phyloP scores from a whole-genome alignment of 208 protist species.

The Lotmaria passim region DNA sequence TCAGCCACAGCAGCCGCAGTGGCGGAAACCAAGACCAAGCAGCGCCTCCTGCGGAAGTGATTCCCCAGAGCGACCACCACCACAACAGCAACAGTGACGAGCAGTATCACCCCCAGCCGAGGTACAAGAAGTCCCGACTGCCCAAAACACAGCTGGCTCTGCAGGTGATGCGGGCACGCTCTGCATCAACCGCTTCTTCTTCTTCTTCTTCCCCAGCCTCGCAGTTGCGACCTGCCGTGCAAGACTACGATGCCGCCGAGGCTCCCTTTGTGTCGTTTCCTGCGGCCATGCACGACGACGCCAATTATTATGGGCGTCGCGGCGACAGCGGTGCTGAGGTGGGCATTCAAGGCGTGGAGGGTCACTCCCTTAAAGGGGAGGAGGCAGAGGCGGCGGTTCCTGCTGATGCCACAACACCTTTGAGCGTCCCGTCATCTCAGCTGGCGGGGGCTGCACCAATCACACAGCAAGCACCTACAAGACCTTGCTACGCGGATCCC shows the following conservation, averaged over 20 bases:
- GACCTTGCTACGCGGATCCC: no score
- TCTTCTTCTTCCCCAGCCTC: no score
- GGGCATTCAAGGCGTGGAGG: not conserved
- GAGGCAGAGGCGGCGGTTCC: no score
- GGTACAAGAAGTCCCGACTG: conserved; percentile 1
- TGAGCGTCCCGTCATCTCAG: no score
- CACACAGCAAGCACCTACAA: no score
- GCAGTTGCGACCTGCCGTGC: not conserved
- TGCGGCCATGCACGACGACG: not conserved
- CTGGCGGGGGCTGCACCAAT: no score
- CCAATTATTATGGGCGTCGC: not conserved
- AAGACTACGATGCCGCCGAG: not conserved
- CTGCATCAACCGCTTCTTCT: not conserved
- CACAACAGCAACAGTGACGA: not conserved
- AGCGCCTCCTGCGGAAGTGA: no score
- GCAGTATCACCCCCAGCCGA: not conserved
- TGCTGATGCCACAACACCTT: no score
- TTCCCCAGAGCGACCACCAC: no score
- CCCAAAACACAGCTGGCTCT: conserved; percentile 25
- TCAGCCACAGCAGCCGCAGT: no score
- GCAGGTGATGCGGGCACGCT: conserved; percentile 17
- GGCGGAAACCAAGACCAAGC: no score
- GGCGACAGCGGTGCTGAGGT: not conserved
- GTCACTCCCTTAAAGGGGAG: no score
- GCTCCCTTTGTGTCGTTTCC: not conserved